These are phyloP conservation scores for Cicer judaicum DNA, from an alignment of 306 rosid genomes.

Conservation along the genomic window DNA sequence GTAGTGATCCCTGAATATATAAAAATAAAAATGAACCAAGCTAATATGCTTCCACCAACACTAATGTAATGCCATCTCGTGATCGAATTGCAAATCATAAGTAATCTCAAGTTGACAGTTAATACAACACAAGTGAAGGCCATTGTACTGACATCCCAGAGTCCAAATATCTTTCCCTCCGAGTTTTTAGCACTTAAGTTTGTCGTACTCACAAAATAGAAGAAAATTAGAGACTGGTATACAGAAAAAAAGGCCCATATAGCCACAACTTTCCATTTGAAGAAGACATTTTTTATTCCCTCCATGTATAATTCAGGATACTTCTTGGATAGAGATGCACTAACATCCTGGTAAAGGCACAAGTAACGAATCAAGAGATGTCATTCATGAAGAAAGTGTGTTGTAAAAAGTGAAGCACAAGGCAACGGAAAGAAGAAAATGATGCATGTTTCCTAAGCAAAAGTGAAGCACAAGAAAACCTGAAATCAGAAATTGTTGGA, in stretches of 20 bases:
- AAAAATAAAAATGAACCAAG: slow-evolving; percentile 85
- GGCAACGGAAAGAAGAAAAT: slow-evolving; percentile 7
- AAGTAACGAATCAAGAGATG: slow-evolving; percentile 40
- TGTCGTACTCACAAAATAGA: slow-evolving; percentile 63
- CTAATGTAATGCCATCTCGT: slow-evolving; percentile 90
- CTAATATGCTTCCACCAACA: slow-evolving; percentile 93
- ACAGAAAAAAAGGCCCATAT: slow-evolving; percentile 87
- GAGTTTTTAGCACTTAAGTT: slow-evolving; percentile 65
- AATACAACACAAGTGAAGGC: slow-evolving; percentile 89
- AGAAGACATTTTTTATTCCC: slow-evolving; percentile 80
- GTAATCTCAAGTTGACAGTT: slow-evolving; percentile 87
- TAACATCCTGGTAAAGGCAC: slow-evolving; percentile 79
- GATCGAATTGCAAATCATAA: slow-evolving; percentile 84
- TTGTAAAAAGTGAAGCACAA: slow-evolving; percentile 20
- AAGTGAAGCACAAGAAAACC: slow-evolving; percentile 24
- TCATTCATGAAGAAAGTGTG: slow-evolving; percentile 32
- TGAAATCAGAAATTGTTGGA: slow-evolving; percentile 31
- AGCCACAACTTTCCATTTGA: slow-evolving; percentile 92
- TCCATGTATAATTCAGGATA: slow-evolving; percentile 90
- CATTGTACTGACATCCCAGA: slow-evolving; percentile 97
- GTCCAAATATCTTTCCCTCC: slow-evolving; percentile 79
- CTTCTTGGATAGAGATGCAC: slow-evolving; percentile 91
- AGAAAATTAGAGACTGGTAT: slow-evolving; percentile 88
- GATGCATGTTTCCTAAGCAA: not conserved
- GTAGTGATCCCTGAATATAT: slow-evolving; percentile 73